Conservation (phyloP, 108 stramenopile genomes). For the Epithemia pelagica region DNA sequence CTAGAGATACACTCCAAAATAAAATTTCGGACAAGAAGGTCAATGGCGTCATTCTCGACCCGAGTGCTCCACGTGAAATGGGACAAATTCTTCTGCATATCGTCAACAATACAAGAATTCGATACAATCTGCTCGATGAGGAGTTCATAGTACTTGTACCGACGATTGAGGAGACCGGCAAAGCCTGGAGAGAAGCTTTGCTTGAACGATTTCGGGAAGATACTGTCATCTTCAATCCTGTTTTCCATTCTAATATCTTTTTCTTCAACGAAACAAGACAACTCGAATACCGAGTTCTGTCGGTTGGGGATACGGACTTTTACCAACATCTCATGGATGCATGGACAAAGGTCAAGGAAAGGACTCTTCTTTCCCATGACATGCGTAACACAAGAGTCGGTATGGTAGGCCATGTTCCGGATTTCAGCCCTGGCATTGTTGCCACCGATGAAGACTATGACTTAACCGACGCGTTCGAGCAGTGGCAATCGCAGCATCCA, state of each 20-base stretch:
- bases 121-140: slow-evolving; percentile 1
- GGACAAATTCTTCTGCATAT: slow-evolving; percentile 23
- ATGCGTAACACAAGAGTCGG: background rate
- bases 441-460: slow-evolving; percentile 40
- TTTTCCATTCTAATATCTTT: background rate
- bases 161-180: background rate
- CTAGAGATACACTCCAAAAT: background rate
- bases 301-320: background rate
- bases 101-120: slow-evolving; percentile 3
- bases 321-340: slow-evolving; percentile 1
- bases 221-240: background rate
- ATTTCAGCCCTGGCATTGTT: slow-evolving; percentile 1
- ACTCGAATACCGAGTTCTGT: slow-evolving; percentile 8
- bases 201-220: background rate
- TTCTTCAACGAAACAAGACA: background rate
- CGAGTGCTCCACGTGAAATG: slow-evolving; percentile 9
- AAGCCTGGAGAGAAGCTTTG: background rate
- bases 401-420: background rate
- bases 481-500: slow-evolving; percentile 53
- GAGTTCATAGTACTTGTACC: background rate
- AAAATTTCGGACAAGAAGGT: background rate
- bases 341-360: background rate
- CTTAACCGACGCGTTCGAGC: slow-evolving; percentile 38
- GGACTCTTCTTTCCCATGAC: background rate
- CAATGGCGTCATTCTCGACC: slow-evolving; percentile 23